Evolutionary conservation across 164 flowering plant species (phyloP), one percentile per base, ranked within the genome.

Genomic region (Magnolia changhungtana): DNA sequence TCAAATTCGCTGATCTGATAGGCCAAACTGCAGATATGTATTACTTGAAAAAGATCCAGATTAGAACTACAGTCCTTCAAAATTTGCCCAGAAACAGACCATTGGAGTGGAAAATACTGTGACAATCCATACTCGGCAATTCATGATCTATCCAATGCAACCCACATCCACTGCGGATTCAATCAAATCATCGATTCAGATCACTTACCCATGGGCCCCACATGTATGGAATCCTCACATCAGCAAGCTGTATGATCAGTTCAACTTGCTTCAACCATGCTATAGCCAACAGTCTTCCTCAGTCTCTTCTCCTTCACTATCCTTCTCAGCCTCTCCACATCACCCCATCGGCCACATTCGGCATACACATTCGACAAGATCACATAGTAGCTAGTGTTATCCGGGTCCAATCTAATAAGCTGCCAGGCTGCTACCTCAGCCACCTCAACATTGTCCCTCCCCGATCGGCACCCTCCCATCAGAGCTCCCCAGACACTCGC

Each of bases 401-500:
- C 61, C 1, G 87, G 84, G 65, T 87, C 90, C 83, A 86, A 77
- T 29, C 73, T 71, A 37, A 82, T 74, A 49, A 88, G 86, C 29
- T 61, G 81, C 7, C 84, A 24, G 5, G 82, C 88, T 16, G 85
- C 88, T 70, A 80, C 67, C 77, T 90, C 91, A 71, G 87, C 86
- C 67, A 87, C 78, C 52, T 87, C 86, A 72, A 71, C 69, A 51
- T 77, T 59, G 7, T 81, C 84, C 58, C 59, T 65, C 27, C 69
- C 67, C 45, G 74, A 79, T 82, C 77, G 83, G 71, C 90, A 90
- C 52, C 91, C 85, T 50, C 89, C 81, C 71, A 90, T 85, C 77
- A 89, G 71, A 77, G 91, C 82, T 59, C 90, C 93, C 93, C 89
- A 87, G 8, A 89, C 81, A 66, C 83, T 76, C 50, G 81, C 77